Base-by-base conservation (phyloP, 192 early-diverging fungal species). In the Coemansia sp. region DNA sequence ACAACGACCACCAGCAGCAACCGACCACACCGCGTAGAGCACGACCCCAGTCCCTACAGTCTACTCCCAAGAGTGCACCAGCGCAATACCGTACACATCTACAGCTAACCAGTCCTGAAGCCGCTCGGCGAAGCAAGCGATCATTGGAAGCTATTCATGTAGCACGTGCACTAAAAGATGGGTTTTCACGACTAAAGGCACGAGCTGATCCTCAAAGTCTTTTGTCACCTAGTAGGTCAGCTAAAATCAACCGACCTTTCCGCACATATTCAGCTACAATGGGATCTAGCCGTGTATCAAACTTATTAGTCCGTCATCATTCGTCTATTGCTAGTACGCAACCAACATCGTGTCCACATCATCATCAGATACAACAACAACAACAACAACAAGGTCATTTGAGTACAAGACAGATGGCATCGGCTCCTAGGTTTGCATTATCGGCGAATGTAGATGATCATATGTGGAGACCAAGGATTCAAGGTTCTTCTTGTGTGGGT, bases 131-230 rank as follows among this genome's bases (percentile, higher is more conserved):
- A 32, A 77, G 75, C 72, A 59, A 57, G 1, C 63, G 73, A 35
- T 72, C 80, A 32, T 53, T 76, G 6, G 80, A 83, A 39, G 71
- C 75, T 33, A 71, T 83, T 61, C 52, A 54, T 32, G 69, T 83
- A 14, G 75, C 80, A n/a, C 74, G 75, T 4, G 66, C 80, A 20
- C 75, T 83, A 8, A 83, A 83, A 51, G 80, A 76, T 9, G 80
- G 80, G 39, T 65, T 83, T 28, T n/a, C 58, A 37, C 64, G 69
- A 36, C 80, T 83, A 48, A 76, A 74, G 34, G 74, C 74, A 7
- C 74, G 67, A 22, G 75, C 69, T 3, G 70, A 81, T 57, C 71
- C 73, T 17, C 69, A 67, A 5, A 54, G 54, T 28, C 56, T 64
- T 32, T n/a, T 38, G 5, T 63, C 43, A 4, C 57, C 37, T 20